phyloP scores from a whole-genome alignment of 257 asterid species.

The Solanum piurae region DNA sequence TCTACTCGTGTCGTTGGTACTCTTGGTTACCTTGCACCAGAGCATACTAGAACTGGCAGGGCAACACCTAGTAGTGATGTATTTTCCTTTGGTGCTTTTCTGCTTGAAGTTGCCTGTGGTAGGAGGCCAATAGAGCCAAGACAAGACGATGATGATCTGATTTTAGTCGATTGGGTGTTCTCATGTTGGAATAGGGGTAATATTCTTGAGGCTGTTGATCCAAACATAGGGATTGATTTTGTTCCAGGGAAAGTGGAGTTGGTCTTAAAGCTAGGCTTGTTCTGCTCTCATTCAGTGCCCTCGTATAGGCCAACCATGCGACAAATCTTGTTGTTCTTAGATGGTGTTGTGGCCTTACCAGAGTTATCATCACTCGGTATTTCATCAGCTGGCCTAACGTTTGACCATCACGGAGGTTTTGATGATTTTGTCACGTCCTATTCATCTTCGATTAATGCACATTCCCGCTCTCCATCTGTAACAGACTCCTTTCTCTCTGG shows the following conservation, averaged over 20 bases:
- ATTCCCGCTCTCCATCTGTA: conserved; percentile 15
- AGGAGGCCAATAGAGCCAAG: conserved; percentile 48
- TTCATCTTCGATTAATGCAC: conserved; percentile 11
- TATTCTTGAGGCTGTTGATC: conserved; percentile 38
- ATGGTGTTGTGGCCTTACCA: conserved; percentile 32
- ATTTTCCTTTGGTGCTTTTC: conserved; percentile 51
- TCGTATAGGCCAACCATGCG: conserved; percentile 40
- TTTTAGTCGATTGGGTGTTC: conserved; percentile 47
- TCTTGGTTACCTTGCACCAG: conserved; percentile 63
- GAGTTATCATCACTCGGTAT: conserved; percentile 21
- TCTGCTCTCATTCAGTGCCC: conserved; percentile 40
- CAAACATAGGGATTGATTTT: conserved; percentile 21
- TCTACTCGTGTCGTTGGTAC: conserved; percentile 70
- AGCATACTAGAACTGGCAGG: conserved; percentile 46
- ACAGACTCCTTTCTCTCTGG: conserved; percentile 16
- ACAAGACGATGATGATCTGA: conserved; percentile 8
- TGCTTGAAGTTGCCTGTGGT: conserved; percentile 62
- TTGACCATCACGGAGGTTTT: conserved; percentile 16
- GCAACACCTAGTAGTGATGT: conserved; percentile 55
- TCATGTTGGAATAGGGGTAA: conserved; percentile 31
- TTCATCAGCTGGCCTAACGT: conserved; percentile 9
- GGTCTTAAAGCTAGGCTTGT: conserved; percentile 43
- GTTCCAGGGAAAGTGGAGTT: conserved; percentile 29
- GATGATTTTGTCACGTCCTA: conserved; percentile 25
- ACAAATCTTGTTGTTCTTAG: conserved; percentile 31